These are phyloP conservation scores for Solanum pennellii DNA, from an alignment of 257 asterid species.

Conservation along the genomic window DNA sequence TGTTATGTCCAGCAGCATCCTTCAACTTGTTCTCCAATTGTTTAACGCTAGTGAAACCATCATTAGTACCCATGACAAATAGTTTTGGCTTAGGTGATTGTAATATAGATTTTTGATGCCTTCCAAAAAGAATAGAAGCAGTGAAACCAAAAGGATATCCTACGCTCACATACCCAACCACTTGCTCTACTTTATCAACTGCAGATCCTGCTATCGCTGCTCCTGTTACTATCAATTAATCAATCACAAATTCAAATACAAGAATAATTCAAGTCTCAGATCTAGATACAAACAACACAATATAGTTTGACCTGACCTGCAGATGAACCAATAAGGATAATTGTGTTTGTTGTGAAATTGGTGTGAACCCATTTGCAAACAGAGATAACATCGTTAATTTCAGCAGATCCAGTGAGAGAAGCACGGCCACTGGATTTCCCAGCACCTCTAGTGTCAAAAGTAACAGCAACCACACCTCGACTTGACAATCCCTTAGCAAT, in stretches of 20 bases:
- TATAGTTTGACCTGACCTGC: slow-evolving; percentile 54
- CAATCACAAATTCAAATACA: neutral
- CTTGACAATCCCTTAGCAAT: slow-evolving; percentile 56
- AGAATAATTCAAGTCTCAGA: neutral
- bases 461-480: slow-evolving; percentile 48
- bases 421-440: slow-evolving; percentile 83
- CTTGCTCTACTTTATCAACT: slow-evolving; percentile 50
- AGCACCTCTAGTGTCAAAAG: slow-evolving; percentile 73
- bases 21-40: slow-evolving; percentile 72
- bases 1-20: slow-evolving; percentile 43
- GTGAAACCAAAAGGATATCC: slow-evolving; percentile 76
- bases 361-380: slow-evolving; percentile 60
- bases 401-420: slow-evolving; percentile 63
- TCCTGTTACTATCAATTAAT: slow-evolving; percentile 13
- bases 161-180: slow-evolving; percentile 55
- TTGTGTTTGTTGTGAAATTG: slow-evolving; percentile 40
- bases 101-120: slow-evolving; percentile 62
- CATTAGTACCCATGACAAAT: slow-evolving; percentile 73
- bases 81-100: slow-evolving; percentile 72
- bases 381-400: slow-evolving; percentile 62
- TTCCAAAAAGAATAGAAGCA: slow-evolving; percentile 66
- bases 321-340: slow-evolving; percentile 70
- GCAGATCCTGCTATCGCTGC: slow-evolving; percentile 84
- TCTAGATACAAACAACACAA: neutral
- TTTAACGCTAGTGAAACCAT: slow-evolving; percentile 77